Evolutionary conservation across 2,329 filamentous ascomycete species (phyloP).

Genomic region (Claviceps sp.): DNA sequence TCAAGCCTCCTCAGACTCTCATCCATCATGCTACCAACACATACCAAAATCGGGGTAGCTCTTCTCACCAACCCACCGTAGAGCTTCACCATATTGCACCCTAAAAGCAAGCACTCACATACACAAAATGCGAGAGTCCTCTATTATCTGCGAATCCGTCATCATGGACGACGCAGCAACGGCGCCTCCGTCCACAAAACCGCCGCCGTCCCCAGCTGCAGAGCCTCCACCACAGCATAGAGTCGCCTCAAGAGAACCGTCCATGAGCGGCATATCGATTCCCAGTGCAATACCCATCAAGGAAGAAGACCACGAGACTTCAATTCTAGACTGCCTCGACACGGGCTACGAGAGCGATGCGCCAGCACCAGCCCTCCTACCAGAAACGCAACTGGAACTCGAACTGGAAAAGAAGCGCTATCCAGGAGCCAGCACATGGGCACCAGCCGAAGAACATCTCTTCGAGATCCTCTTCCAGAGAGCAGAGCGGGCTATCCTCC

Average conservation of each 20-base stretch:
- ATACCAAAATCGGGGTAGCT: neutral
- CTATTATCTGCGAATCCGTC: neutral
- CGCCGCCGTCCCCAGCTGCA: neutral
- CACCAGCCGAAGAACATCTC: constrained; percentile 32
- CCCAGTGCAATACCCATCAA: neutral
- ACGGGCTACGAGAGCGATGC: constrained; percentile 6
- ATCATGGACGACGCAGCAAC: neutral
- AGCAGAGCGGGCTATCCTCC: constrained; percentile 27
- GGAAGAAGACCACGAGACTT: constrained; percentile 1
- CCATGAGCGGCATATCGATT: neutral
- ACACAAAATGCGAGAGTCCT: neutral
- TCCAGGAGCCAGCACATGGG: constrained; percentile 33
- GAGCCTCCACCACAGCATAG: neutral
- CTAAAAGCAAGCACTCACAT: neutral
- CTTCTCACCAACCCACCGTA: neutral
- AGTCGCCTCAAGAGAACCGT: neutral
- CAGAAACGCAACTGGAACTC: constrained; percentile 19
- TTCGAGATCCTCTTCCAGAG: constrained; percentile 29
- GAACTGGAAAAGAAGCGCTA: constrained; percentile 28
- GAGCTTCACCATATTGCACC: neutral
- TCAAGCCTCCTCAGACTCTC: neutral
- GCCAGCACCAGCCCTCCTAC: neutral
- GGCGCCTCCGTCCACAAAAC: neutral
- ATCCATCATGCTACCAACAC: neutral
- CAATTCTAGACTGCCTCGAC: constrained; percentile 2